Base-by-base conservation (phyloP, 495 filamentous ascomycete species). In the Penicillium robsamsonii region DNA sequence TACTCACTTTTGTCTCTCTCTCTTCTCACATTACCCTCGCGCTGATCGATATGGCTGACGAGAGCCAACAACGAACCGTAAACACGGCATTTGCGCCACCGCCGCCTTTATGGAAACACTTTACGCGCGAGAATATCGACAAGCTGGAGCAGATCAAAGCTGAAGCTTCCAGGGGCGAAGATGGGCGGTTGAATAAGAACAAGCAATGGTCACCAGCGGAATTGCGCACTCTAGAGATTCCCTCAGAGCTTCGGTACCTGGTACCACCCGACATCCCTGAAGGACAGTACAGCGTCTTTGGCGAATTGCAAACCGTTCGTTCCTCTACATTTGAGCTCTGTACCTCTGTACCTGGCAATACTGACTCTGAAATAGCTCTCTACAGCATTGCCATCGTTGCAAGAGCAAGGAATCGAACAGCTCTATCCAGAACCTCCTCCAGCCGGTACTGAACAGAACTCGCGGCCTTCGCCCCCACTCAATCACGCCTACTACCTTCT, bases 21-120 rank as follows among this genome's bases (percentile, higher is more conserved):
- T 46, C 33, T 18, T 38, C 15, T n/a, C 35, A 37, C 35, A 38
- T 38, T 38, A 33, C 35, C 7, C 8, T 9, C 35, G 15, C 20
- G 45, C 33, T 44, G 47, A 44, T 20, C 38, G 9, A 29, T 31
- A 86, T 85, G 80, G 81, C 79, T 5, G 84, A 84, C 18, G 67
- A 63, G 10, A 65, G 56, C 35, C 69, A 83, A 48, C 75, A 75
- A 59, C 74, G 77, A 56, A 66, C 79, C 25, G 72, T 80, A n/a
- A 72, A 76, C n/a, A 76, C 81, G 12, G 76, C 83, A 25, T 91
- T 91, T 72, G 93, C 94, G 17, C 80, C 88, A 15, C 94, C 94
- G 4, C 94, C 94, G 20, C 86, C 88, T 4, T 92, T 96, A 77
- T 97, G 90, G 83, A 87, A 89, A 59, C 79, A 86, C 68, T 97